phyloP scores from a whole-genome alignment of 2,329 filamentous ascomycete species.

The Neonectria faginata region DNA sequence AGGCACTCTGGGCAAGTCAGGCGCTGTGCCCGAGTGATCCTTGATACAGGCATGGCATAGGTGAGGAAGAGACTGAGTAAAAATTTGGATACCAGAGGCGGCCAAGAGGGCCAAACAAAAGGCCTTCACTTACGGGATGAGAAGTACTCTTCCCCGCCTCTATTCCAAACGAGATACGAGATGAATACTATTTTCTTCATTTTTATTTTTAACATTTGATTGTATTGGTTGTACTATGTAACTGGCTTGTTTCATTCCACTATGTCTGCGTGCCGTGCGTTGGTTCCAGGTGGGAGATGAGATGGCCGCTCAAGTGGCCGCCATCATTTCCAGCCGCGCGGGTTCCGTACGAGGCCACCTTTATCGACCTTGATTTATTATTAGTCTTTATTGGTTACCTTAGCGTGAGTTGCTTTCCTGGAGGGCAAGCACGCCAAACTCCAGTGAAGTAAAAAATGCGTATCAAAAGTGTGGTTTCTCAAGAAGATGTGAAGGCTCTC shows the following conservation, averaged over 20 bases:
- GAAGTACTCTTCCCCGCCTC: slow-evolving; percentile 30
- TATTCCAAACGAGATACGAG: slow-evolving; percentile 40
- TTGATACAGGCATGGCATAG: neutral
- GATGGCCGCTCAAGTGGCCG: slow-evolving; percentile 22
- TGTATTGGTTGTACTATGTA: neutral
- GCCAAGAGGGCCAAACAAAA: slow-evolving; percentile 19
- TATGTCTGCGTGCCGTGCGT: neutral
- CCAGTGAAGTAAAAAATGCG: neutral
- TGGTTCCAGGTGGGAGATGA: slow-evolving; percentile 18
- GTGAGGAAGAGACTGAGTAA: slow-evolving; percentile 17
- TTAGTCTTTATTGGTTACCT: neutral
- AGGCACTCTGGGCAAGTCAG: slow-evolving; percentile 12
- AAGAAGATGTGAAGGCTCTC: neutral
- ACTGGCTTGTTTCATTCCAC: slow-evolving; percentile 17
- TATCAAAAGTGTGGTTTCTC: neutral
- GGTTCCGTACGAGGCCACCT: neutral
- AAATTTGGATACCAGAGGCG: slow-evolving; percentile 28
- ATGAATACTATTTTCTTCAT: slow-evolving; percentile 42
- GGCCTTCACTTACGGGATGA: slow-evolving; percentile 20
- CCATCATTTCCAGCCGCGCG: slow-evolving; percentile 30
- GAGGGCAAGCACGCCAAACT: neutral
- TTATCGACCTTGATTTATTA: neutral
- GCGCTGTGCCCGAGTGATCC: slow-evolving; percentile 8
- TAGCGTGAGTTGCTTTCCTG: neutral
- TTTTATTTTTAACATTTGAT: slow-evolving; percentile 23